Base-by-base conservation (phyloP, 2,329 filamentous ascomycete genomes). In the Paecilomyces formosus region DNA sequence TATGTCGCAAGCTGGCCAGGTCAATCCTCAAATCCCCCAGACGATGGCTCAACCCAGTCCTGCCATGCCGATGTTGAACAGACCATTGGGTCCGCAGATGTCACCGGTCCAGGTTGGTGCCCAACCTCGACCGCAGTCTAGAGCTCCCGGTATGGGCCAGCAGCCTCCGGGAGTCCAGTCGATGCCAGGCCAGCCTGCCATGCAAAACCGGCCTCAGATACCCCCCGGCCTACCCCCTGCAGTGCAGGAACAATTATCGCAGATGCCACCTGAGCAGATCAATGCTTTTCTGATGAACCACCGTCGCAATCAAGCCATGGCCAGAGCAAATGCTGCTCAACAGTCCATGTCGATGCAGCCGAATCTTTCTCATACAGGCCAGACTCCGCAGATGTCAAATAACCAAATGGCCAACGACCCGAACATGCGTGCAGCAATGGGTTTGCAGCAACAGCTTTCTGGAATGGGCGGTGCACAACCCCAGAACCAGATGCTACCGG, bases 1-100 rank as follows among this genome's bases (percentile, higher is more conserved):
- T 63, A 73, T 77, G 71, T 79, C 60, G 66, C 76, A 71, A 73
- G 76, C 60, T 73, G 81, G 68, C 64, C 78, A 66, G 76, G 78
- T 58, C 72, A 69, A 65, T 58, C 61, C 70, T 18, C 74, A 77
- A 58, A 64, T 72, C 45, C 70, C 72, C 18, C 70, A 73, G 51
- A 67, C 74, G 62, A 65, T 76, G 63, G 55, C 73, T 57, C 73
- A 79, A 60, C 77, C 71, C 61, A 74, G 69, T 56, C 70, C 72
- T 18, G 70, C 66, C 11, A 74, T 77, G 70, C 64, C 74, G 12
- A 76, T 76, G 72, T 62, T 78, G 57, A 79, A 77, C 60, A 75
- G 75, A 33, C 75, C 75, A 1, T 72, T 77, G 62, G 68, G 71
- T 3, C 68, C 71, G 13, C 74, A 75, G 57, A 72, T 75, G 63